Evolutionary conservation across 768 basidiomycete genomes (phyloP).

Genomic region (Hortiboletus flavorubellus): DNA sequence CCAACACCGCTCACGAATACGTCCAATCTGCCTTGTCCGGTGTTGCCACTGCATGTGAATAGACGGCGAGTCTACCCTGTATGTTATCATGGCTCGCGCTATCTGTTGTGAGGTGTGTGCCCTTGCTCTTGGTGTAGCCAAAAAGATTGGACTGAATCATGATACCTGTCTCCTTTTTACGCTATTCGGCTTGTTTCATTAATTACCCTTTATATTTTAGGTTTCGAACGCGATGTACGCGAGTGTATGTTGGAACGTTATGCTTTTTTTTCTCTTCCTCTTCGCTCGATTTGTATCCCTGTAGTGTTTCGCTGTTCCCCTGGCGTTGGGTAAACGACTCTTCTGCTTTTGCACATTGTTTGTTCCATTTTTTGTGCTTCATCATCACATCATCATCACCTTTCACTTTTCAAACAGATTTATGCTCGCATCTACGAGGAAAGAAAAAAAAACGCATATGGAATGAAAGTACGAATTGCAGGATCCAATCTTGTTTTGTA

Average conservation of each 20-base stretch:
- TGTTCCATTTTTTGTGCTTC: slow-evolving; percentile 2
- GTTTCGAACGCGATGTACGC: slow-evolving; percentile 24
- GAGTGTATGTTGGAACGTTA: slow-evolving; percentile 25
- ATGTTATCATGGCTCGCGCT: slow-evolving; percentile 6
- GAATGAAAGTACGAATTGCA: slow-evolving; percentile 19
- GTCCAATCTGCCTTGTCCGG: slow-evolving; percentile 30
- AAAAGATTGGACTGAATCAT: slow-evolving; percentile 24
- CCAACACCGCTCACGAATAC: slow-evolving; percentile 19
- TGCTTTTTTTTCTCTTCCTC: slow-evolving; percentile 11
- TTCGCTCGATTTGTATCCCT: slow-evolving; percentile 27
- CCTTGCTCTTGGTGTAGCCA: not conserved
- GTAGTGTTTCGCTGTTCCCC: slow-evolving; percentile 18
- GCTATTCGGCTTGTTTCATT: slow-evolving; percentile 7
- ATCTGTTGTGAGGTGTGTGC: slow-evolving; percentile 27
- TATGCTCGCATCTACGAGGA: slow-evolving; percentile 18
- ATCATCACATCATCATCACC: not conserved
- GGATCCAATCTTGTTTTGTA: slow-evolving; percentile 7
- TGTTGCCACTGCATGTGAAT: slow-evolving; percentile 16
- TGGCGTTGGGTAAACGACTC: slow-evolving; percentile 1
- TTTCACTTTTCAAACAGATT: not conserved
- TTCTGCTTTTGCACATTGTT: slow-evolving; percentile 5
- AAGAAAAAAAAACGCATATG: slow-evolving; percentile 10
- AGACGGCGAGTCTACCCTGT: slow-evolving; percentile 2
- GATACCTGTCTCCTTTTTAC: slow-evolving; percentile 7
- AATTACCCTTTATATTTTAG: slow-evolving; percentile 14